These are phyloP conservation scores for Dactylellina sp. DNA, from an alignment of 2,329 filamentous ascomycete species.

Conservation along the genomic window DNA sequence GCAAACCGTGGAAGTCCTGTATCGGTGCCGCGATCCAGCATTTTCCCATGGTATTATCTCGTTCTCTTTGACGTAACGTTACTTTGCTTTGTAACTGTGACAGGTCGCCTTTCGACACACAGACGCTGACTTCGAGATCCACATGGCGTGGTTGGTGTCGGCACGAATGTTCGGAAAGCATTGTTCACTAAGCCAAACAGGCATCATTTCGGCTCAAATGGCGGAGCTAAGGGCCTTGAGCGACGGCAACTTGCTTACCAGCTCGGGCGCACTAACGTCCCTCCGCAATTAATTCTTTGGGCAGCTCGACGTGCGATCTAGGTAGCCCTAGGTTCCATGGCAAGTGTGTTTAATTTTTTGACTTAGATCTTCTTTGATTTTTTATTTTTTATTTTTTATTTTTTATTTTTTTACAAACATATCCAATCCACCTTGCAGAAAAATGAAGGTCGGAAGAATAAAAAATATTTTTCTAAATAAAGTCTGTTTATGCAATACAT, in stretches of 20 bases:
- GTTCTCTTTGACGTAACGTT: conserved; percentile 43
- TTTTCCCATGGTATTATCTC: background rate
- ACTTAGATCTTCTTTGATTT: too few relatives aligned
- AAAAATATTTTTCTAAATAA: conserved; percentile 33
- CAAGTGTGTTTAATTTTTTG: conserved; percentile 9
- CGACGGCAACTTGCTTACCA: conserved; percentile 30
- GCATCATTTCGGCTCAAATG: conserved; percentile 40
- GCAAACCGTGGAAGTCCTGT: conserved; percentile 17
- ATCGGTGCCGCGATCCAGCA: background rate
- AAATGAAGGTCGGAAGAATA: conserved; percentile 29
- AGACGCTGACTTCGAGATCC: background rate
- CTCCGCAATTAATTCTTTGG: conserved; percentile 25
- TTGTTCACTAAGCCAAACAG: conserved; percentile 2
- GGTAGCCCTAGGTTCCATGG: background rate
- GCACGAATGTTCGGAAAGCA: conserved; percentile 33
- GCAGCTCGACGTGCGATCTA: conserved; percentile 10
- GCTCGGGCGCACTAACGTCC: conserved; percentile 2
- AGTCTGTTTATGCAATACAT: conserved; percentile 27
- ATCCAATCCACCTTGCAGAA: conserved; percentile 18
- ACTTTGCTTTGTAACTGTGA: conserved; percentile 17
- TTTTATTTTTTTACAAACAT: too few relatives aligned
- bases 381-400: too few relatives aligned
- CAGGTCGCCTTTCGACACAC: conserved; percentile 8
- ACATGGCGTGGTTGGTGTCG: conserved; percentile 6
- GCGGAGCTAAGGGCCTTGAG: conserved; percentile 13